Percentiles rank a stretch among this genome's conserved stretches.
Conservation (phyloP, 2,329 filamentous ascomycete species). For the Clonostachys rhizophaga region DNA sequence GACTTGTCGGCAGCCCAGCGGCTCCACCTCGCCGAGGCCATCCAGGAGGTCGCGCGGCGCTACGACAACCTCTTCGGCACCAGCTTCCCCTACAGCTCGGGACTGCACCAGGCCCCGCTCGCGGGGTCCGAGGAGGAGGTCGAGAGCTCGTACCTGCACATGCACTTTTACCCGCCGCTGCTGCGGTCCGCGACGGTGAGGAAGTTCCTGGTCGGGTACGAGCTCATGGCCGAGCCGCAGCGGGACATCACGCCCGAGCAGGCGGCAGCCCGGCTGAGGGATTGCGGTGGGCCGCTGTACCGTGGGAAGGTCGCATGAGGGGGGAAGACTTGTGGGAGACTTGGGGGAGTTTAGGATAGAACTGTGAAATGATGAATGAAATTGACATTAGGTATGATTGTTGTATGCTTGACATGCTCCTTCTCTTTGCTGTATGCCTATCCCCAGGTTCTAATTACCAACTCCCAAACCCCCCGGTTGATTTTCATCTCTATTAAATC, state of each 20-base stretch:
- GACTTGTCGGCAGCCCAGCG: slow-evolving; percentile 73
- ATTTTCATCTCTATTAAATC: too few species aligned
- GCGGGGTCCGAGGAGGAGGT: slow-evolving; percentile 77
- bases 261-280: slow-evolving; percentile 72
- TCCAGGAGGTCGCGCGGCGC: slow-evolving; percentile 82
- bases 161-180: slow-evolving; percentile 96
- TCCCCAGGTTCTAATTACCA: too few species aligned
- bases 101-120: slow-evolving; percentile 91
- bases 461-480: too few species aligned
- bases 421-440: too few species aligned
- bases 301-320: slow-evolving; percentile 46
- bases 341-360: neutral
- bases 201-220: slow-evolving; percentile 96
- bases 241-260: slow-evolving; percentile 97
- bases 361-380: too few species aligned
- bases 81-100: slow-evolving; percentile 94
- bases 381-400: too few species aligned
- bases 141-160: slow-evolving; percentile 84
- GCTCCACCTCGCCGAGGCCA: slow-evolving; percentile 70
- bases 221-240: slow-evolving; percentile 96
- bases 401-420: too few species aligned
- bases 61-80: slow-evolving; percentile 99
- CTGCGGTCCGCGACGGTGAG: slow-evolving; percentile 88
- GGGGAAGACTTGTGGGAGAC: slow-evolving; percentile 4
- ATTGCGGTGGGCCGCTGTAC: slow-evolving; percentile 79